Evolutionary conservation across 73 alveolate species (phyloP), one percentile per base, ranked within the genome.

Genomic region (Uronychia binucleata): DNA sequence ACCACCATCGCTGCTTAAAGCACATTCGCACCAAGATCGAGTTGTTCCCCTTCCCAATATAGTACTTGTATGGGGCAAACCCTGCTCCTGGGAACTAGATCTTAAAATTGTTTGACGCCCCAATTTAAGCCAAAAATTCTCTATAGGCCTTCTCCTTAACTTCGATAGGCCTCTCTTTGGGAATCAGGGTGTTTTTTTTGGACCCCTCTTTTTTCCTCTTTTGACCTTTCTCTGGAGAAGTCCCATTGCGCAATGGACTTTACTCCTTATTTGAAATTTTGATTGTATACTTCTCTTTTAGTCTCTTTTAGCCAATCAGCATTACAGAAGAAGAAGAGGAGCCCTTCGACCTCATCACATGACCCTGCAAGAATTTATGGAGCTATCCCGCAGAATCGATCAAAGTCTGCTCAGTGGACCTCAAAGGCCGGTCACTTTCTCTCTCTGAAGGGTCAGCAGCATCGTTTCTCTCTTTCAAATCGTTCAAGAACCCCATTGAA

Each of bases 31-130:
- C 94, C 0, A 96, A 59, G 14, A 83, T 34, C 5, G 96, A 75
- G 60, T 96, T 96, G 86, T 96, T 96, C 57, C 99, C 99, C 74
- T 90, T 93, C 14, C 99, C 99, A 25, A 96, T 91, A 77, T 87
- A 93, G 59, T 92, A 91, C 67, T 89, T 94, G 76, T 94, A 94
- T 0, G 96, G 91, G 11, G 75, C 77, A 28, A 85, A 77, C 27
- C 75, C 30, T 0, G 29, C 14, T 57, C 34, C 77, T 5, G 91
- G 86, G 46, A 85, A 76, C 30, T 26, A n/a, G 27, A 34, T 31
- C 26, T 35, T 11, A 8, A 77, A 28, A 57, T 46, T 79, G 59
- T 85, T 85, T 28, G 80, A 29, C 19, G 33, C 31, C 26, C 26
- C 30, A 14, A 85, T 77, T 34, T 85, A 28, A 1, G 32, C 13